These are phyloP conservation scores for Sanghuangporus baumii DNA, from an alignment of 1,284 basidiomycete genomes.

Conservation along the genomic window DNA sequence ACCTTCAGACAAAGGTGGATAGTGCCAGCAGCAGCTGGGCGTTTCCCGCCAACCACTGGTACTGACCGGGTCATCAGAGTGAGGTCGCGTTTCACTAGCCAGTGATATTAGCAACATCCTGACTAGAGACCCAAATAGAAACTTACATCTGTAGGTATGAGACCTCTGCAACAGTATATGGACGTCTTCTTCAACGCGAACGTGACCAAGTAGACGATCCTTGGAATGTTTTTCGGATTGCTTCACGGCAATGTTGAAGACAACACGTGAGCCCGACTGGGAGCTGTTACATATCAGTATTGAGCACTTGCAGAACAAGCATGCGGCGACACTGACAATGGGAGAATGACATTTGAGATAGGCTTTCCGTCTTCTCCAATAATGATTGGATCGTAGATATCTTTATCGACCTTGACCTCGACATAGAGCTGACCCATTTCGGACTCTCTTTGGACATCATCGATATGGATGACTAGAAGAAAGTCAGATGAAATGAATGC, in stretches of 20 bases:
- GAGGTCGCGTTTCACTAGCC: background rate
- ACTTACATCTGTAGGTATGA: background rate
- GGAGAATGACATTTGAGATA: background rate
- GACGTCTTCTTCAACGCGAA: background rate
- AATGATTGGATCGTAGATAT: too few species aligned
- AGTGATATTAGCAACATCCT: background rate
- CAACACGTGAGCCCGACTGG: background rate
- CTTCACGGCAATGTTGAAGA: too few species aligned
- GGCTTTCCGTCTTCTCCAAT: background rate
- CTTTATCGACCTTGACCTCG: background rate
- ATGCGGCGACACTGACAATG: background rate
- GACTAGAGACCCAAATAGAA: background rate
- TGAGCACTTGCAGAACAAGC: too few species aligned
- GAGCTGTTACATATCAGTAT: background rate
- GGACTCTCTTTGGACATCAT: background rate
- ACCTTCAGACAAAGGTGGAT: background rate
- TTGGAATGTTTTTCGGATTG: background rate
- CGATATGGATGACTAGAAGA: background rate
- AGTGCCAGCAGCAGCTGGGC: too few species aligned
- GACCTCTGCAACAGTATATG: too few species aligned
- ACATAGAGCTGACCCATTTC: background rate
- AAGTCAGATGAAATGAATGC: background rate
- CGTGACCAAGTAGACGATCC: background rate
- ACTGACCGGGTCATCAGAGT: background rate
- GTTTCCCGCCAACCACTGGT: too few species aligned